Conservation (phyloP, 306 rosid species). For the Mimosa bimucronata region DNA sequence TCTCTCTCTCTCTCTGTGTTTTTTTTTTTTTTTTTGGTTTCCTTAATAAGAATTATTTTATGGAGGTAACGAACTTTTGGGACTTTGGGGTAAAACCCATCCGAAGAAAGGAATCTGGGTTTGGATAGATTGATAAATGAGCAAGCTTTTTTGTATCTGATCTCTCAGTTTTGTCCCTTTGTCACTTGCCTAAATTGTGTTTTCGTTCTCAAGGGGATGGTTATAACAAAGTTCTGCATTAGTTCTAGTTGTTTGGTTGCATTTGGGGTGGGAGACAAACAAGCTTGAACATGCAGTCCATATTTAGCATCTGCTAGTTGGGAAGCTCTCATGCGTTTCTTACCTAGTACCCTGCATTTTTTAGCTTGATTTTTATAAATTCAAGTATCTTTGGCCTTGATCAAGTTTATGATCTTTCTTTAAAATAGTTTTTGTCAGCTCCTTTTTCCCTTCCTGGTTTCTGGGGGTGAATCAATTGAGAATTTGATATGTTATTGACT, state of each 20-base stretch:
- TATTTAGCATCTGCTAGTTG: conserved; percentile 18
- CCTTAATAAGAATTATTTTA: conserved; percentile 34
- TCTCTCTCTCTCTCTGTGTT: too few relatives aligned
- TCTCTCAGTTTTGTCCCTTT: conserved; percentile 33
- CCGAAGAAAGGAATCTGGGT: conserved; percentile 64
- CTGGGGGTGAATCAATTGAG: conserved; percentile 6
- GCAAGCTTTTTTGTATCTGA: conserved; percentile 28
- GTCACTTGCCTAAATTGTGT: conserved; percentile 28
- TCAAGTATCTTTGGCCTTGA: conserved; percentile 5
- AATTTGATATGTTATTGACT: conserved; percentile 1
- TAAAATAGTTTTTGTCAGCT: background rate
- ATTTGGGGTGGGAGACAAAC: background rate
- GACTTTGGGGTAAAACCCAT: conserved; percentile 39
- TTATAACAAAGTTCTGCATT: conserved; percentile 19
- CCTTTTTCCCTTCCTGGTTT: background rate
- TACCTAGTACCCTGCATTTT: conserved; percentile 9
- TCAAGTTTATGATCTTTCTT: conserved; percentile 13
- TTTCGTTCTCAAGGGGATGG: background rate
- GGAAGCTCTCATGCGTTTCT: conserved; percentile 4
- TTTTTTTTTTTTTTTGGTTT: too few relatives aligned
- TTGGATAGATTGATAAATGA: conserved; percentile 27
- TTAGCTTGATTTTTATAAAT: conserved; percentile 8
- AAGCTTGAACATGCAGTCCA: background rate
- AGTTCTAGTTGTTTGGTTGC: conserved; percentile 22
- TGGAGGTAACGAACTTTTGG: conserved; percentile 44